A percentile compares a stretch with the other conserved stretches of the same genome.
phyloP scores from a whole-genome alignment of 441 rosid species.

The Erodium moschatum region DNA sequence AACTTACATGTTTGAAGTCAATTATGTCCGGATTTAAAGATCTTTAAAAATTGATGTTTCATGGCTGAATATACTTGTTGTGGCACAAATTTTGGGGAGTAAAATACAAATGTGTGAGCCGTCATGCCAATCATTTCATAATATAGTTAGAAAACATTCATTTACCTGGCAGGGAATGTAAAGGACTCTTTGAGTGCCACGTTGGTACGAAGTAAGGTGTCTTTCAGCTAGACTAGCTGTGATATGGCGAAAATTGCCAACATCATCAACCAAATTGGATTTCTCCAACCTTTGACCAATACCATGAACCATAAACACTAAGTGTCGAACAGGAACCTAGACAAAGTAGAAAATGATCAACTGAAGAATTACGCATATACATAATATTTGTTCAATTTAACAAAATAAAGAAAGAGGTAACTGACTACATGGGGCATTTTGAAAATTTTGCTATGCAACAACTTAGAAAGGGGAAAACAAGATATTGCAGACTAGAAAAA shows the following conservation, averaged over 20 bases:
- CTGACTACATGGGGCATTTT: neutral
- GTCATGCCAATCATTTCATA: no score
- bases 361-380: neutral
- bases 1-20: conserved; percentile 1
- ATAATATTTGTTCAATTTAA: neutral
- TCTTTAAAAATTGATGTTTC: neutral
- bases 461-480: neutral
- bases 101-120: no score
- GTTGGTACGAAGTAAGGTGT: conserved; percentile 72
- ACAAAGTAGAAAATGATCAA: conserved; percentile 9
- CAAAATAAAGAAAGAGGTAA: neutral
- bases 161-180: conserved; percentile 95
- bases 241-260: conserved; percentile 72
- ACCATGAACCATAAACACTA: conserved; percentile 98
- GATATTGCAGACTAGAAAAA: neutral
- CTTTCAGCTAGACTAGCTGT: conserved; percentile 68
- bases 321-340: conserved; percentile 89
- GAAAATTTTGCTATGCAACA: neutral
- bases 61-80: neutral
- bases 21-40: neutral
- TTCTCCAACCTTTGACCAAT: conserved; percentile 96
- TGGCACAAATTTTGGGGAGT: neutral
- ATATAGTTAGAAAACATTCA: neutral
- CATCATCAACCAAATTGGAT: conserved; percentile 96
- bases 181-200: conserved; percentile 70